These are phyloP conservation scores for Wickerhamiella parazyma DNA, from an alignment of 805 yeast species.

Conservation along the genomic window DNA sequence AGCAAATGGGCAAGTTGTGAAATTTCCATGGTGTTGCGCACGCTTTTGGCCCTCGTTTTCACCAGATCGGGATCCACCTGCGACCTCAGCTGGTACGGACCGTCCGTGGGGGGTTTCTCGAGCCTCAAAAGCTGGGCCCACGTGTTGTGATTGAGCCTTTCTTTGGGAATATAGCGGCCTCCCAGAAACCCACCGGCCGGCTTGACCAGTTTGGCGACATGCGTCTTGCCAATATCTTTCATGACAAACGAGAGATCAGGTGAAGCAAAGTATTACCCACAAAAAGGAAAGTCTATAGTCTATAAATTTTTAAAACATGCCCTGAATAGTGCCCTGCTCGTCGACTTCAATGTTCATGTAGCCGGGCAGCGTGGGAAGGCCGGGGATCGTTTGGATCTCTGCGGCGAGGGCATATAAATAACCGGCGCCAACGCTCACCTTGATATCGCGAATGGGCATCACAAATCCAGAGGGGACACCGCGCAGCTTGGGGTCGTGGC, in stretches of 20 bases:
- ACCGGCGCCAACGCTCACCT: conserved; percentile 94
- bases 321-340: conserved; percentile 85
- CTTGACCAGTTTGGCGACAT: conserved; percentile 12
- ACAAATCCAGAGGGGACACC: conserved; percentile 93
- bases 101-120: conserved; percentile 18
- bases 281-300: background rate
- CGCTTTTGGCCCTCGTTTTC: conserved; percentile 3
- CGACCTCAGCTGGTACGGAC: conserved; percentile 14
- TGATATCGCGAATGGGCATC: conserved; percentile 86
- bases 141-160: conserved; percentile 11
- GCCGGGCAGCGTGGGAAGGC: conserved; percentile 89
- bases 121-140: conserved; percentile 18
- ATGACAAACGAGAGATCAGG: background rate
- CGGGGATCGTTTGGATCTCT: conserved; percentile 94
- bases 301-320: conserved; percentile 45
- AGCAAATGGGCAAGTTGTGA: conserved; percentile 11
- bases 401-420: conserved; percentile 93
- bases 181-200: conserved; percentile 17
- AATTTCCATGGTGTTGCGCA: conserved; percentile 13
- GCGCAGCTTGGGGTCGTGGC: conserved; percentile 84
- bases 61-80: conserved; percentile 1
- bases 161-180: conserved; percentile 17
- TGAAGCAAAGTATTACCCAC: too few relatives aligned
- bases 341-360: conserved; percentile 94
- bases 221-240: conserved; percentile 13